Conservation (phyloP, 2,329 filamentous ascomycete species). For the Endothia cerciana region DNA sequence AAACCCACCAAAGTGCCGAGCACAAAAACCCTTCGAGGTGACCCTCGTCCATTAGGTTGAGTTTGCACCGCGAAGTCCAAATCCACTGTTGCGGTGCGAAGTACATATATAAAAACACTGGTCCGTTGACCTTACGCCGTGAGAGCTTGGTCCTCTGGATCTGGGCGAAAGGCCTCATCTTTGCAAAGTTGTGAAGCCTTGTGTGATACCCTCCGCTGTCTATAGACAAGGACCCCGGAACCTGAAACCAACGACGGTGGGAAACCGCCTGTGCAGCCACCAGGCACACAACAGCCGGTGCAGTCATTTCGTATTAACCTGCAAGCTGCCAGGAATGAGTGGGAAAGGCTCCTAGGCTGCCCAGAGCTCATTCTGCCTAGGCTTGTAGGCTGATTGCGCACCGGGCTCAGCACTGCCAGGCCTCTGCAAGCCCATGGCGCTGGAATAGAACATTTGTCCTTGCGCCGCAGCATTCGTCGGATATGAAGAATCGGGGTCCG, state of each 20-base stretch:
- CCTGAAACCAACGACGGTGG: background rate
- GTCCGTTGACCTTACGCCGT: background rate
- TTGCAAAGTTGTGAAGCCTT: background rate
- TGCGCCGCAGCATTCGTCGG: conserved; percentile 58
- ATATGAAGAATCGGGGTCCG: conserved; percentile 75
- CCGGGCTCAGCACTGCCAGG: conserved; percentile 75
- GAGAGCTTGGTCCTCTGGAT: background rate
- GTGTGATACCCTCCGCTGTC: background rate
- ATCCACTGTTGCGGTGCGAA: background rate
- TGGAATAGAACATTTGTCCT: conserved; percentile 71
- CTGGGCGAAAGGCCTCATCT: background rate
- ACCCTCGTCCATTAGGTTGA: conserved; percentile 14
- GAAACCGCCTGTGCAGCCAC: background rate
- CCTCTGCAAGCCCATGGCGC: conserved; percentile 63
- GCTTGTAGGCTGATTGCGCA: conserved; percentile 62
- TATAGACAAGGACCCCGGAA: too few relatives aligned
- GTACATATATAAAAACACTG: conserved; percentile 15
- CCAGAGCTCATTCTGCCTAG: conserved; percentile 59
- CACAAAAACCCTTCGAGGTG: background rate
- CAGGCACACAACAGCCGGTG: background rate
- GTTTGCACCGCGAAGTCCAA: conserved; percentile 14
- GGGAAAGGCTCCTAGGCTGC: conserved; percentile 34
- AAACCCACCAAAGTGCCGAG: conserved; percentile 11
- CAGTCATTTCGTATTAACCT: background rate
- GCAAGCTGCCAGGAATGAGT: background rate